These are phyloP conservation scores for Albugo candida DNA, from an alignment of 352 stramenopile genomes.

Conservation along the genomic window DNA sequence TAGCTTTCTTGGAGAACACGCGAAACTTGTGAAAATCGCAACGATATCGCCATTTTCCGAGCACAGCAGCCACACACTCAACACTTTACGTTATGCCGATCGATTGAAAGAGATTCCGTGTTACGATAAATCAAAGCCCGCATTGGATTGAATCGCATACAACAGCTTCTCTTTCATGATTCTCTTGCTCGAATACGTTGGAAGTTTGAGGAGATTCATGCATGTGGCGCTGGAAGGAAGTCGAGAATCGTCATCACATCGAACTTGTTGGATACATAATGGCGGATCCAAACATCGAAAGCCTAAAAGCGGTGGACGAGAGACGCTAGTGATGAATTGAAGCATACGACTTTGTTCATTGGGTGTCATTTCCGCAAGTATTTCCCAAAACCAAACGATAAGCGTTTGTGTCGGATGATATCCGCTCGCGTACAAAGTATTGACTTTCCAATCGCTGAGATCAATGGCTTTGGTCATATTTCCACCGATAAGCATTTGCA, in stretches of 20 bases:
- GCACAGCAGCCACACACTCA: constrained; percentile 90
- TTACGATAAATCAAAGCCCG: constrained; percentile 95
- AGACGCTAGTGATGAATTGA: constrained; percentile 90
- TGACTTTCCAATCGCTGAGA: constrained; percentile 83
- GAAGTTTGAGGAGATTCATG: constrained; percentile 96
- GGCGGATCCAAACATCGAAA: constrained; percentile 86
- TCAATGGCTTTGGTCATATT: constrained; percentile 82
- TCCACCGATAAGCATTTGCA: constrained; percentile 87
- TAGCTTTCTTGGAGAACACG: constrained; percentile 82
- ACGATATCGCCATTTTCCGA: constrained; percentile 86
- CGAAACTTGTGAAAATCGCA: constrained; percentile 89
- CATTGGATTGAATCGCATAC: constrained; percentile 88
- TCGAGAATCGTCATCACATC: constrained; percentile 43
- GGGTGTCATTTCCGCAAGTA: constrained; percentile 48
- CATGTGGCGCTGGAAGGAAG: constrained; percentile 83
- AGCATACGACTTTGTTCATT: constrained; percentile 83
- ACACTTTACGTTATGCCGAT: constrained; percentile 92
- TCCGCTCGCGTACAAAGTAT: constrained; percentile 87
- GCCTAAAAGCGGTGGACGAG: constrained; percentile 83
- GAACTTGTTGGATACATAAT: constrained; percentile 87
- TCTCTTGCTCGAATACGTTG: constrained; percentile 89
- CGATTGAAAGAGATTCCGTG: constrained; percentile 73
- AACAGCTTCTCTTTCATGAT: constrained; percentile 89
- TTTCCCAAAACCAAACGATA: constrained; percentile 68
- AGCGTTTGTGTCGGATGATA: constrained; percentile 76